A percentile compares a stretch with the other conserved stretches of the same genome.
Conservation (phyloP, 2,329 filamentous ascomycete species). For the Metarhizium robertsii region DNA sequence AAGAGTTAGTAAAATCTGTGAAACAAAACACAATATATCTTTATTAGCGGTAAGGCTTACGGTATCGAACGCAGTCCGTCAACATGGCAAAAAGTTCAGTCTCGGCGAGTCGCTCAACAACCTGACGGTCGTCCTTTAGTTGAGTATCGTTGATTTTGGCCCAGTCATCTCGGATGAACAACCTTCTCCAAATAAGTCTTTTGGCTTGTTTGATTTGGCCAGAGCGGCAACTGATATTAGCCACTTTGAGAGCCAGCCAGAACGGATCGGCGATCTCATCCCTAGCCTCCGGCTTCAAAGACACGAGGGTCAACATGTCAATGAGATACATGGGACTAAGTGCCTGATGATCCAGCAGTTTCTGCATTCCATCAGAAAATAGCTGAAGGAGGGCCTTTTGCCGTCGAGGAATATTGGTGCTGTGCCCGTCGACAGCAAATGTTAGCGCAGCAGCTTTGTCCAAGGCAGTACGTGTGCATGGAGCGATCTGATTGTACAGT, state of each 20-base stretch:
- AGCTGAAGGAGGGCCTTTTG: conserved; percentile 59
- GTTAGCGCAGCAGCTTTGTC: conserved; percentile 72
- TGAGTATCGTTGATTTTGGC: conserved; percentile 66
- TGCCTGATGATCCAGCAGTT: conserved; percentile 61
- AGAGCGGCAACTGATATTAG: conserved; percentile 42
- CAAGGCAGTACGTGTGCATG: conserved; percentile 60
- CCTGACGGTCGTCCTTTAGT: conserved; percentile 60
- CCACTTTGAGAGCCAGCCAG: conserved; percentile 59
- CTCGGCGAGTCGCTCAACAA: conserved; percentile 49
- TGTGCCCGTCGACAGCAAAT: conserved; percentile 62
- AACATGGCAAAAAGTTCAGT: conserved; percentile 64
- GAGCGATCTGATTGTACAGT: conserved; percentile 61
- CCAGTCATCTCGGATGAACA: conserved; percentile 82
- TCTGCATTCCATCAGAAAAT: conserved; percentile 60
- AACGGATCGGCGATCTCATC: conserved; percentile 61
- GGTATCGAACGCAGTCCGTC: conserved; percentile 50
- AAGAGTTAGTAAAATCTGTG: conserved; percentile 18
- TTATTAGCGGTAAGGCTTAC: conserved; percentile 36
- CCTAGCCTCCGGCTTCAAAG: conserved; percentile 31
- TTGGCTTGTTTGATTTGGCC: conserved; percentile 50
- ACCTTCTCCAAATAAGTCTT: conserved; percentile 74
- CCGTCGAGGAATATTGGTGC: conserved; percentile 44
- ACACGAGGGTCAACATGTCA: conserved; percentile 71
- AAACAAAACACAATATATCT: not conserved
- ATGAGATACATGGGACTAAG: conserved; percentile 58